Conservation (phyloP, 192 early-diverging fungal species). For the Tieghemiomyces parasiticus region DNA sequence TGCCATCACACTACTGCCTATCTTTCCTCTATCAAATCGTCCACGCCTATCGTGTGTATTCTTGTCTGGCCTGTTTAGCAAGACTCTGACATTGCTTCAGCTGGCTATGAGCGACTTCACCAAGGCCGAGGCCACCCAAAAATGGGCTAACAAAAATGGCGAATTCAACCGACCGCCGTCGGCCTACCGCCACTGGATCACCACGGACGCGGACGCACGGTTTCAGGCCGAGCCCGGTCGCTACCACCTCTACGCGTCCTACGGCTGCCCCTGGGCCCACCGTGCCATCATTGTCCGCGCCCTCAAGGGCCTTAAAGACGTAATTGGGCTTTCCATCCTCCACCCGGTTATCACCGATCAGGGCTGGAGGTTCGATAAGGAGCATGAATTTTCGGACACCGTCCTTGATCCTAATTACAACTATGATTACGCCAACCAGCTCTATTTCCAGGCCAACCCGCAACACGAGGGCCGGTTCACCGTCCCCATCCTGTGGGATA, state of each 20-base stretch:
- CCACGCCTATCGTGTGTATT: no score
- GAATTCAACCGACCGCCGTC: not conserved
- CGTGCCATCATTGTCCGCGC: constrained; percentile 52
- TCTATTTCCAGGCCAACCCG: constrained; percentile 60
- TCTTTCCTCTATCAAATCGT: no score
- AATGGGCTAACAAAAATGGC: not conserved
- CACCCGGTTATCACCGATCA: constrained; percentile 47
- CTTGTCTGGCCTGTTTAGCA: no score
- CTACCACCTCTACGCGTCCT: constrained; percentile 30
- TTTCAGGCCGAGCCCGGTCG: constrained; percentile 26
- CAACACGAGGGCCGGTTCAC: constrained; percentile 46
- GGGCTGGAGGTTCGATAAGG: constrained; percentile 49
- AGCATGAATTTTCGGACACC: constrained; percentile 40
- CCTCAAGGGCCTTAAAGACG: constrained; percentile 56
- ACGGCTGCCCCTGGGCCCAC: constrained; percentile 46
- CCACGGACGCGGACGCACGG: constrained; percentile 10
- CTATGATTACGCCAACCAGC: constrained; percentile 44
- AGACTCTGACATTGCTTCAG: no score
- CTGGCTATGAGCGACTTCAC: no score
- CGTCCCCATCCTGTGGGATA: constrained; percentile 82
- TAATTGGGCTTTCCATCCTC: constrained; percentile 58
- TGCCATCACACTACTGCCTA: no score
- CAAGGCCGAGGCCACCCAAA: not conserved
- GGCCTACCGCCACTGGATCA: not conserved
- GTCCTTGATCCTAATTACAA: constrained; percentile 41